Percentiles rank a stretch among this genome's conserved stretches.
Evolutionary conservation across 805 yeast species (phyloP).

Genomic region (Pichia phayaonensis): DNA sequence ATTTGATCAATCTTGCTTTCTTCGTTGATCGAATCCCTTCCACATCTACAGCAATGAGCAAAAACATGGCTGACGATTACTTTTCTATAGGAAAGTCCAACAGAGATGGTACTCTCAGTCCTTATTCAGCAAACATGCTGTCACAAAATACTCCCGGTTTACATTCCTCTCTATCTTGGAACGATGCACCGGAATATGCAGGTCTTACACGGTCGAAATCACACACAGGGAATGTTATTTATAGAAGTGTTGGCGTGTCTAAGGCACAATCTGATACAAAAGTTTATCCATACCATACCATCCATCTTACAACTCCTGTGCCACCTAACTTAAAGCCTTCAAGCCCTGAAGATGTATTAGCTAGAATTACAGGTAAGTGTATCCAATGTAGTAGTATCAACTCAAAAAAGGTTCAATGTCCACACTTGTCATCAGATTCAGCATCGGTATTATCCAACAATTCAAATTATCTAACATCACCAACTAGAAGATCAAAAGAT

Average conservation of each 20-base stretch:
- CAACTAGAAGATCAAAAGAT: background rate
- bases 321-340: conserved; percentile 18
- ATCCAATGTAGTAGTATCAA: conserved; percentile 3
- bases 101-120: conserved; percentile 2
- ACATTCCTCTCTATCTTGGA: conserved; percentile 7
- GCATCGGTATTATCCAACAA: background rate
- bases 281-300: conserved; percentile 16
- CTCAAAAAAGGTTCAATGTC: background rate
- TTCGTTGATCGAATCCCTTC: too few relatives aligned
- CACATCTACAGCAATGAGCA: conserved; percentile 3
- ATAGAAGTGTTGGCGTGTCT: conserved; percentile 7
- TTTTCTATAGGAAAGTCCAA: background rate
- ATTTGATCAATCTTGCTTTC: too few relatives aligned
- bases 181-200: conserved; percentile 10
- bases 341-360: conserved; percentile 14
- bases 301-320: conserved; percentile 15
- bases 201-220: conserved; percentile 18
- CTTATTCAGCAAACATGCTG: background rate
- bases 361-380: conserved; percentile 9
- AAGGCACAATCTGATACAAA: conserved; percentile 2
- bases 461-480: background rate
- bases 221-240: conserved; percentile 16
- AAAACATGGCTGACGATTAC: conserved; percentile 2
- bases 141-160: background rate
- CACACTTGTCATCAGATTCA: conserved; percentile 1